Evolutionary conservation across 169 alveolate genomes (phyloP).

Genomic region (Eimeria acervulina): DNA sequence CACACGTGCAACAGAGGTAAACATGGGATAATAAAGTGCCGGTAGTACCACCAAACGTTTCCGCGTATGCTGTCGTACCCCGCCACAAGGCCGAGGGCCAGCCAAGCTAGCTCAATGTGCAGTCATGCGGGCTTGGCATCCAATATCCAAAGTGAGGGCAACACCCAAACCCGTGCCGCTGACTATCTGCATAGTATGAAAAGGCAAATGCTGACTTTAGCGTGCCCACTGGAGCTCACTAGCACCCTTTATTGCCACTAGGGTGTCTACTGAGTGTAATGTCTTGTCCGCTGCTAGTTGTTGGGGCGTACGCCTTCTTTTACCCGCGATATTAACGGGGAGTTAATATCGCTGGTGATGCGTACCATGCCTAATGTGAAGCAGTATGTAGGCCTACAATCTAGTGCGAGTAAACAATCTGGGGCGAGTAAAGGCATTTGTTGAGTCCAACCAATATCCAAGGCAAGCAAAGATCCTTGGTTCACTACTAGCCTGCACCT

Average conservation of each 20-base stretch:
- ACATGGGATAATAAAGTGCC: neutral
- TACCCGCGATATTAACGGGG: neutral
- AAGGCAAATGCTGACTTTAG: neutral
- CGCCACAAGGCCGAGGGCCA: neutral
- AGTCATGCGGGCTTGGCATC: neutral
- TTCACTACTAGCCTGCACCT: neutral
- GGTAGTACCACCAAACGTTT: neutral
- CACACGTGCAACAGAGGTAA: neutral
- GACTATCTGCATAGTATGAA: neutral
- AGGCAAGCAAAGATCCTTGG: neutral
- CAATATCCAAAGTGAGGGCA: neutral
- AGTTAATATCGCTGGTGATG: no score
- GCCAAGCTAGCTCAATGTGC: neutral
- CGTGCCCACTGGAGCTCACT: neutral
- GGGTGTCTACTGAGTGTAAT: neutral
- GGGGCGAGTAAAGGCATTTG: neutral
- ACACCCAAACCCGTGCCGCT: neutral
- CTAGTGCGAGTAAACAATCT: no score
- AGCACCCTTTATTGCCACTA: neutral
- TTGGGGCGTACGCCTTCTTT: neutral
- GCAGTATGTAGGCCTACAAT: neutral
- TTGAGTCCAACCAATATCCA: neutral
- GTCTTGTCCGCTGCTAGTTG: neutral
- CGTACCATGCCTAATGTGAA: neutral
- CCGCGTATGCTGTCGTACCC: neutral